Conservation (phyloP, 2,329 filamentous ascomycete species). For the Chaetomium strumarium region DNA sequence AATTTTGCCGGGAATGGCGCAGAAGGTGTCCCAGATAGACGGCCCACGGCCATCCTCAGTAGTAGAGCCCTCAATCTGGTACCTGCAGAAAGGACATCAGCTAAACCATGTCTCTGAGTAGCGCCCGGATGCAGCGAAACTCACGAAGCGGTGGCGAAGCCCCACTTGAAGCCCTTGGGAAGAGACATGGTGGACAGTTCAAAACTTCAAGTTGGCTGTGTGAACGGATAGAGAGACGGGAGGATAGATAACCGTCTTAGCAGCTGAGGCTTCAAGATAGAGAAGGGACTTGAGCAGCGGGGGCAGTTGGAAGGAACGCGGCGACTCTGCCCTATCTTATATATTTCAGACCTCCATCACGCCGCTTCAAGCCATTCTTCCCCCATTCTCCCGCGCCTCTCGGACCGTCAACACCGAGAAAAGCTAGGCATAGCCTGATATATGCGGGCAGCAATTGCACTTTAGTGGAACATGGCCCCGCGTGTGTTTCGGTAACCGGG, state of each 20-base stretch:
- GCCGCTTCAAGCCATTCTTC: conserved; percentile 24
- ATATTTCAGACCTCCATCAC: conserved; percentile 15
- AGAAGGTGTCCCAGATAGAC: conserved; percentile 90
- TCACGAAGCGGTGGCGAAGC: conserved; percentile 72
- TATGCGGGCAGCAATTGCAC: conserved; percentile 8
- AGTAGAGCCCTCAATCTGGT: conserved; percentile 77
- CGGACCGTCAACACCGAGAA: conserved; percentile 50
- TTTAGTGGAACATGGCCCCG: background rate
- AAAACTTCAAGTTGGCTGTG: too few species aligned
- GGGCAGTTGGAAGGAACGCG: background rate
- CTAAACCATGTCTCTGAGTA: background rate
- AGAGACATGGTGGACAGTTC: conserved; percentile 47
- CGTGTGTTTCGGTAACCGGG: conserved; percentile 2
- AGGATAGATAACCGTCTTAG: background rate
- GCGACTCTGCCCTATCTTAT: conserved; percentile 19
- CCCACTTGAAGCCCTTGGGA: conserved; percentile 68
- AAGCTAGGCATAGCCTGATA: conserved; percentile 32
- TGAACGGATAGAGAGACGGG: background rate
- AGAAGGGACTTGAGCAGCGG: background rate
- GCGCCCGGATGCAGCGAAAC: conserved; percentile 26
- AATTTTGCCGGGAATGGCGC: conserved; percentile 73
- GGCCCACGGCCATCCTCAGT: conserved; percentile 72
- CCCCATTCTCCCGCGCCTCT: conserved; percentile 37
- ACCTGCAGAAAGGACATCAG: conserved; percentile 44
- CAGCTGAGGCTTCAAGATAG: background rate